Base-by-base conservation (phyloP, 148 eudicot genomes). In the Fagopyrum homotropicum region DNA sequence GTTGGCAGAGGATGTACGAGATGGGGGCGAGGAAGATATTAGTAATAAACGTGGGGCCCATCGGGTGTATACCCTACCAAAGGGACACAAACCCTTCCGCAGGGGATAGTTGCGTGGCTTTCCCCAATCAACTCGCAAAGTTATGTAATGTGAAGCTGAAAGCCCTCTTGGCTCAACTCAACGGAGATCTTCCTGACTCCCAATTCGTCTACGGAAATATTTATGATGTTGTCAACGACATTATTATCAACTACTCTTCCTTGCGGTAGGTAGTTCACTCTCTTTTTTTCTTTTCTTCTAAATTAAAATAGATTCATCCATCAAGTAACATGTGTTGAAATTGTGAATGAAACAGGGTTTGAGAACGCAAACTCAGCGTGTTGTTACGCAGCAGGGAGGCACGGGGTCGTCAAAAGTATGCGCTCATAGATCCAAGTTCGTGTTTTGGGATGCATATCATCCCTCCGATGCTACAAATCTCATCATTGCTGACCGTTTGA, bases 391-490 rank as follows among this genome's bases (percentile, higher is more conserved):
- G 84, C 88, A 15, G 98, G 98, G 51, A 73, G 77, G 45, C 84
- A 69, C 66, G 97, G 98, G n/a, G 98, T 14, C 87, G 6, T 87
- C 93, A 0, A 76, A 76, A 51, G 75, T 86, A 7, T 94, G 98
- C 77, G 22, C 7, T 9, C 87, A 92, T 74, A 81, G 98, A 74
- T 82, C 91, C 9, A 94, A 90, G 77, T 94, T 80, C 57, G 86
- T 94, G 19, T 94, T 94, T 48, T 92, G 97, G 97, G 98, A 94
- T 78, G 86, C 98, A 11, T 94, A 79, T 43, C 98, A 94, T 83
- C 97, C 98, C 1, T 79, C 92, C 2, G 96, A 94, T 61, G 96
- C 98, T 52, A 72, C 96, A 68, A 92, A 94, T 74, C 35, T 71
- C 2, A 68, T 88, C 75, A 83, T 90, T 10, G 97, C 93, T 5